phyloP scores from a whole-genome alignment of 2,329 filamentous ascomycete species.

The Magnaporthiopsis incrustans region DNA sequence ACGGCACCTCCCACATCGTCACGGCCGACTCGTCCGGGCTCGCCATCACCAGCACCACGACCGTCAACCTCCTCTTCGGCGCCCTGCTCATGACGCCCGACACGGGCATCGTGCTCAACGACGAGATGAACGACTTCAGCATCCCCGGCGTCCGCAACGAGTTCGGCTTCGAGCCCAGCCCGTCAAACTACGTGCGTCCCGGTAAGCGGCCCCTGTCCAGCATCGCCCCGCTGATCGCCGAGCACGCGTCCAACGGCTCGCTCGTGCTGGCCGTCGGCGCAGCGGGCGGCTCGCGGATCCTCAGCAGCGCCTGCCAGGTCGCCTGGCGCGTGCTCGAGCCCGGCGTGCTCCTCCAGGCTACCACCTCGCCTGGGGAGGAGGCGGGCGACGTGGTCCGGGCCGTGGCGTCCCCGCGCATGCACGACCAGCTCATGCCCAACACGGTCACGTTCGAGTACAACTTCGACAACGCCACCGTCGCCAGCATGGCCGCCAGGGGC shows the following conservation, averaged over 20 bases:
- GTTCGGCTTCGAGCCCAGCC: constrained; percentile 76
- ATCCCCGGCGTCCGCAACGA: constrained; percentile 70
- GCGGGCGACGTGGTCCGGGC: constrained; percentile 57
- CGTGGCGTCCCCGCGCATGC: constrained; percentile 60
- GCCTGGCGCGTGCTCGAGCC: constrained; percentile 68
- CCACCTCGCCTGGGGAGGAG: too few species aligned
- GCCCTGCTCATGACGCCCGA: constrained; percentile 69
- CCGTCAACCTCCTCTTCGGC: constrained; percentile 82
- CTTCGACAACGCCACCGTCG: constrained; percentile 63
- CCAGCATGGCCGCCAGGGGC: constrained; percentile 55
- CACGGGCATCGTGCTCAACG: constrained; percentile 74
- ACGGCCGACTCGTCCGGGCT: constrained; percentile 66
- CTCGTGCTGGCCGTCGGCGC: constrained; percentile 69
- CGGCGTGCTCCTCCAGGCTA: constrained; percentile 38
- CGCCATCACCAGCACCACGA: constrained; percentile 75
- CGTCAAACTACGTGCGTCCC: constrained; percentile 72
- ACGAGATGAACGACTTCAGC: constrained; percentile 74
- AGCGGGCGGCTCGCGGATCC: constrained; percentile 78
- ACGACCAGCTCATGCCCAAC: constrained; percentile 75
- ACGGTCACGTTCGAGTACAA: constrained; percentile 60
- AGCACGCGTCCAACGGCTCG: constrained; percentile 51
- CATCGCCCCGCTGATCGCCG: constrained; percentile 74
- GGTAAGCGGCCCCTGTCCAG: constrained; percentile 78
- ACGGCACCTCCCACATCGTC: constrained; percentile 68
- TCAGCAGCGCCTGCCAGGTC: constrained; percentile 73